Evolutionary conservation across 371 early-diverging fungal species (phyloP), one percentile per base, ranked within the genome.

Genomic region (Circinella minor): DNA sequence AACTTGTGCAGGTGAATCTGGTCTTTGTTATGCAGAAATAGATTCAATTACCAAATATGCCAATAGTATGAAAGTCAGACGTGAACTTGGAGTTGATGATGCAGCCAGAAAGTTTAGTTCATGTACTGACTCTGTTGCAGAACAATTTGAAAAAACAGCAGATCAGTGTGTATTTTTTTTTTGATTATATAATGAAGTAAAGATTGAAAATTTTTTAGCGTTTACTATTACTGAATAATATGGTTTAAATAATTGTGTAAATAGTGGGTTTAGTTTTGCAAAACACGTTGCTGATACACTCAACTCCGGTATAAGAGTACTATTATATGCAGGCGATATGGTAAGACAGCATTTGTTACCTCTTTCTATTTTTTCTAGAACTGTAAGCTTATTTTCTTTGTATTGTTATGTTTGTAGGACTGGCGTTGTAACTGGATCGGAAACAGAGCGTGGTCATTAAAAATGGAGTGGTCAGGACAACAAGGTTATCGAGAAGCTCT

Each of bases 401-500:
- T 27, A 27, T 27, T 27, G 2, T 27, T 27, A 27, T 27, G 27
- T 27, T 27, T 27, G 0, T 27, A 27, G 27, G 27, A 27, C 27
- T 27, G 27, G 27, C 27, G 27, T 27, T 27, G 27, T 27, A 27
- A 27, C 27, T 27, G 27, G 27, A 27, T 27, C 14, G 95, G 95
- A 51, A 95, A 94, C 88, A 91, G 92, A 83, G 95, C 93, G 0
- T 96, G 95, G 95, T 73, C 91, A 6, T 69, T 89, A 51, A 87
- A 82, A 13, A 84, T 97, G 69, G 89, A 90, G 54, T 96, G 97
- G 96, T 71, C 80, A 46, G 95, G 94, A 36, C 79, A 89, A 71
- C 70, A 78, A 34, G 89, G 83, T 9, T 94, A 92, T 79, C 77
- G 87, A 55, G 71, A 81, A n/a, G 87, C 89, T 18, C 80, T 86